A percentile compares a stretch with the other conserved stretches of the same genome.
phyloP scores from a whole-genome alignment of 1,284 basidiomycete species.

The Naganishia sp. region DNA sequence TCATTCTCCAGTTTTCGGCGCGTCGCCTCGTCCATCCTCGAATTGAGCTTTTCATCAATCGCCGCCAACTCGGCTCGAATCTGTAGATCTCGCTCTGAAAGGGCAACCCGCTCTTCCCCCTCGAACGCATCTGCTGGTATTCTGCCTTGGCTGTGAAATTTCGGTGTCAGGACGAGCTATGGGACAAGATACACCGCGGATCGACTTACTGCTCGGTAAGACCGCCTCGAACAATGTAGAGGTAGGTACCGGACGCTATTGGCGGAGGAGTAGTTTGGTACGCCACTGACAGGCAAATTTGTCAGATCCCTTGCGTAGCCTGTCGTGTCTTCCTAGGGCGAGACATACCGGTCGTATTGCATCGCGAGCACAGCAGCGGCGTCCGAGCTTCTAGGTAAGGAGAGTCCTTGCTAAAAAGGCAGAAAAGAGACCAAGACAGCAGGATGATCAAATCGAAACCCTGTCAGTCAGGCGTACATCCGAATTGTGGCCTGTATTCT shows the following conservation, averaged over 20 bases:
- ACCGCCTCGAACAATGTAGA: slow-evolving; percentile 52
- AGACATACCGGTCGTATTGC: slow-evolving; percentile 48
- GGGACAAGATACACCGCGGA: too few species aligned
- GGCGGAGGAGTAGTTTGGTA: slow-evolving; percentile 51
- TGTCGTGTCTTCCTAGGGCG: not conserved
- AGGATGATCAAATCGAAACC: too few species aligned
- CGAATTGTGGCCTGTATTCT: too few species aligned
- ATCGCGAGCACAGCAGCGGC: slow-evolving; percentile 48
- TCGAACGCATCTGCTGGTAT: slow-evolving; percentile 54
- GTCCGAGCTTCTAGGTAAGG: slow-evolving; percentile 47
- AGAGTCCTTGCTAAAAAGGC: slow-evolving; percentile 11
- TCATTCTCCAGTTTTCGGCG: slow-evolving; percentile 26
- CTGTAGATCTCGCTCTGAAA: slow-evolving; percentile 10
- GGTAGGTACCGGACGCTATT: slow-evolving; percentile 45
- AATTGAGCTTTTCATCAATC: slow-evolving; percentile 11
- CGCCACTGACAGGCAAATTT: slow-evolving; percentile 40
- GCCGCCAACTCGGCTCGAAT: slow-evolving; percentile 22
- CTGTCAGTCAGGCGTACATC: too few species aligned
- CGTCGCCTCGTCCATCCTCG: slow-evolving; percentile 26
- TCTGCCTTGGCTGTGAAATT: slow-evolving; percentile 46
- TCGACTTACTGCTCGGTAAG: slow-evolving; percentile 50
- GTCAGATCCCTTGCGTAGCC: not conserved
- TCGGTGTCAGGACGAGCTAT: not conserved
- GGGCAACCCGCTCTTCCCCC: slow-evolving; percentile 42
- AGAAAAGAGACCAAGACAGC: not conserved